Conservation (phyloP, 805 yeast species). For the Myxozyma sirexii region DNA sequence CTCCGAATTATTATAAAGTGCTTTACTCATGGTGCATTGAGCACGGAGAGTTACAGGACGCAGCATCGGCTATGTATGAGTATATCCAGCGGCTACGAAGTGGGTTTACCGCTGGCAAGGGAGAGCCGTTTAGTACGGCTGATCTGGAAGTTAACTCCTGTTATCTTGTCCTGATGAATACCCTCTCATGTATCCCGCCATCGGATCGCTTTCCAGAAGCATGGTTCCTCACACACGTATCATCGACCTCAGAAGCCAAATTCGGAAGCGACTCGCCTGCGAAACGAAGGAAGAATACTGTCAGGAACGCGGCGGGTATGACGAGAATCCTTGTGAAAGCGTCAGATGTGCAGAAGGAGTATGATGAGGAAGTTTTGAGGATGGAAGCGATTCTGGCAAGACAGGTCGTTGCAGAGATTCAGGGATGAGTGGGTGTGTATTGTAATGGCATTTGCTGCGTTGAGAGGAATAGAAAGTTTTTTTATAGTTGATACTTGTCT, state of each 20-base stretch:
- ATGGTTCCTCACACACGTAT: conserved; percentile 37
- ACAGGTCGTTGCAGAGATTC: conserved; percentile 11
- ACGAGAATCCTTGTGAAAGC: conserved; percentile 18
- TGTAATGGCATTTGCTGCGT: no score
- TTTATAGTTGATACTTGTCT: background rate
- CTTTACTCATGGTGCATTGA: conserved; percentile 55
- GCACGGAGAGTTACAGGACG: conserved; percentile 56
- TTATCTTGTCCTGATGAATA: conserved; percentile 34
- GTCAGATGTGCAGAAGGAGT: conserved; percentile 27
- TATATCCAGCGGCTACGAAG: conserved; percentile 41
- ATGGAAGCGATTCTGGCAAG: conserved; percentile 25
- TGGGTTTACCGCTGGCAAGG: conserved; percentile 13
- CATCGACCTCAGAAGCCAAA: background rate
- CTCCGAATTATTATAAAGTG: conserved; percentile 52
- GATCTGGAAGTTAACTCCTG: conserved; percentile 33
- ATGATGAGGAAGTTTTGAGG: conserved; percentile 22
- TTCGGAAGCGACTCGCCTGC: background rate
- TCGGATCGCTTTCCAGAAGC: conserved; percentile 45
- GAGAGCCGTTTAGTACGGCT: conserved; percentile 20
- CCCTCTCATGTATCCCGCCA: conserved; percentile 28
- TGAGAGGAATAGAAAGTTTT: background rate
- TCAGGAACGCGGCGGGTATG: background rate
- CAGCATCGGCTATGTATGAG: conserved; percentile 45
- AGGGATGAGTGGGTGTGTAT: no score
- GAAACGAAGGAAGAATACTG: background rate